Evolutionary conservation across 2,329 filamentous ascomycete species (phyloP).

Genomic region (Thielaviopsis populi): DNA sequence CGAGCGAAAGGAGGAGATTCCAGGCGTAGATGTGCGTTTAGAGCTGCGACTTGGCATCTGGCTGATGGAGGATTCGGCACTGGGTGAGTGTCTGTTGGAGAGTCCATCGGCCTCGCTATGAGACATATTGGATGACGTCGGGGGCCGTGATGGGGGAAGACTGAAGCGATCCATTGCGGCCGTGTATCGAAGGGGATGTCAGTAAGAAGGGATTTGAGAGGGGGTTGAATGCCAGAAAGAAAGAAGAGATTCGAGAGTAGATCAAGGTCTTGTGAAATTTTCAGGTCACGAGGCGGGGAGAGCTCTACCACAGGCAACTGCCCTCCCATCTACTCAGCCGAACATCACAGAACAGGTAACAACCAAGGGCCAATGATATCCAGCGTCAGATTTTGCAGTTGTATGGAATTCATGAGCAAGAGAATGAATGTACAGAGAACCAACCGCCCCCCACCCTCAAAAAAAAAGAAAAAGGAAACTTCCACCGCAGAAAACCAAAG

Average conservation of each 20-base stretch:
- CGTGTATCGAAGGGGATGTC: too few species aligned
- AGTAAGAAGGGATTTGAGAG: background rate
- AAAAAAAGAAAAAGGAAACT: background rate
- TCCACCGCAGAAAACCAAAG: background rate
- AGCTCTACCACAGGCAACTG: background rate
- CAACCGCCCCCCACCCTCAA: too few species aligned
- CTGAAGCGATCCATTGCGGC: conserved; percentile 1
- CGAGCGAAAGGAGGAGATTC: background rate
- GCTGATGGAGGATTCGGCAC: conserved; percentile 14
- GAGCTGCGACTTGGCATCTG: conserved; percentile 12
- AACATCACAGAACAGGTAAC: background rate
- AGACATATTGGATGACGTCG: background rate
- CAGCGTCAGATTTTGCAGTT: background rate
- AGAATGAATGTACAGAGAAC: background rate
- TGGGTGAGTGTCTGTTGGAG: conserved; percentile 1
- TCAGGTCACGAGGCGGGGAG: background rate
- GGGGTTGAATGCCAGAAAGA: too few species aligned
- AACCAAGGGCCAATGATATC: background rate
- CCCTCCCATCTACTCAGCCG: background rate
- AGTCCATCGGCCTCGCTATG: background rate
- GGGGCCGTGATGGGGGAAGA: conserved; percentile 4
- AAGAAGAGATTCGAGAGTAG: background rate
- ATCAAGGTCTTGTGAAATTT: background rate
- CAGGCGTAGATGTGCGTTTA: conserved; percentile 10
- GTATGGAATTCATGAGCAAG: background rate